Conservation (phyloP, 108 stramenopile species). For the Parietichytrium sp. region DNA sequence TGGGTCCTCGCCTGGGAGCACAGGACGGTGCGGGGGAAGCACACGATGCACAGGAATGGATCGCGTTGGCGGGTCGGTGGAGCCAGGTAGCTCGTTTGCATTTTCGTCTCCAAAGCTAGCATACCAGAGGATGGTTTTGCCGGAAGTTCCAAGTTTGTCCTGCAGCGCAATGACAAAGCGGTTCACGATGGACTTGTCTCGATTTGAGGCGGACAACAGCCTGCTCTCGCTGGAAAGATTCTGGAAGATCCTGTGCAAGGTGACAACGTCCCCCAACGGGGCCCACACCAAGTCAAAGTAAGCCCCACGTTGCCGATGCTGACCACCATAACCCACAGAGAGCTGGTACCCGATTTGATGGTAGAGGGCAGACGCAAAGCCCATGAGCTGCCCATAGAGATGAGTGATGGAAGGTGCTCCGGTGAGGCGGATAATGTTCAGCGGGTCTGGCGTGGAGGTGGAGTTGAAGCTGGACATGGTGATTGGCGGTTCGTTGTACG, state of each 20-base stretch:
- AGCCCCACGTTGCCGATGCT: constrained; percentile 35
- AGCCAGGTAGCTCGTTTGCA: constrained; percentile 7
- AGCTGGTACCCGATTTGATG: constrained; percentile 32
- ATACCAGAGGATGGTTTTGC: neutral
- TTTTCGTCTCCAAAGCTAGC: constrained; percentile 28
- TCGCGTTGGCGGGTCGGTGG: constrained; percentile 10
- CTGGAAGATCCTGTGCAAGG: neutral
- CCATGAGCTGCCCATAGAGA: constrained; percentile 28
- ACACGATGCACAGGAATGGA: neutral
- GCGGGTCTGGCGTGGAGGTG: constrained; percentile 25
- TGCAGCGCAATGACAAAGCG: neutral
- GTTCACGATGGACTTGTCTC: neutral
- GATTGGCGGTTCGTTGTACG: constrained; percentile 31
- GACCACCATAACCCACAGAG: constrained; percentile 10
- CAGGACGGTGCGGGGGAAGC: constrained; percentile 12
- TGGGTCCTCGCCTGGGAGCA: neutral
- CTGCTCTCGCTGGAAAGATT: neutral
- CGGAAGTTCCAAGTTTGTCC: neutral
- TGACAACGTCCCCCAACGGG: neutral
- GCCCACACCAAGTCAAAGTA: constrained; percentile 30
- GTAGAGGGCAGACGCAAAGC: neutral
- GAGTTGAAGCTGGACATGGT: constrained; percentile 32
- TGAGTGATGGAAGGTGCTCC: neutral
- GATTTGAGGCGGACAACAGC: no score
- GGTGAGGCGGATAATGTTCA: constrained; percentile 1